Base-by-base conservation (phyloP, 2,329 filamentous ascomycete genomes). In the Penicillium sp. region DNA sequence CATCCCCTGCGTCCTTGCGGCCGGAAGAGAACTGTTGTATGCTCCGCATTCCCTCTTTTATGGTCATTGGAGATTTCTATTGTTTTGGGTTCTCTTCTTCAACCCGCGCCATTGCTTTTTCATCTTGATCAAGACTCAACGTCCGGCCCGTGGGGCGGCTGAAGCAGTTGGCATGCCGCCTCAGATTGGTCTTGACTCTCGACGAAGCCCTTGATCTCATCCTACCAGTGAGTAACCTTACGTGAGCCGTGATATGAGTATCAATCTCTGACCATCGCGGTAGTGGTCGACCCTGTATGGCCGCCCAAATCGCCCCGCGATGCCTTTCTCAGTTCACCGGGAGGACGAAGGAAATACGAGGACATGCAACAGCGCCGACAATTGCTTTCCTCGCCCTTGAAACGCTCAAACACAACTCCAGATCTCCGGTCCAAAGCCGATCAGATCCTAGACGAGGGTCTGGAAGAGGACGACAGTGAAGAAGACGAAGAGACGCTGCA, bases 401-500 rank as follows among this genome's bases (percentile, higher is more conserved):
- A 84, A 71, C 78, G 79, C 56, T 74, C 79, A 50, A 71, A 72
- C n/a, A 77, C 79, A 6, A 79, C 78, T 11, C 73, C 77, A 4
- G 76, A 71, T 67, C 67, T 76, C 14, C 71, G 73, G 51, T 68
- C 71, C 14, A 75, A 71, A 59, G 67, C 73, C 34, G 62, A 67
- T 20, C 69, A 71, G 20, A 65, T 74, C n/a, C 58, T 76, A 64
- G 70, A 59, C 52, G 73, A 71, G 42, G 70, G 64, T 20, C 57
- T 69, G 50, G 74, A 78, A 52, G 78, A 76, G 5, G 78, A 53
- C 2, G 51, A 53, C 37, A 53, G 81, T 3, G 83, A 87, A 2
- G 90, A 96, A 6, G 93, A 96, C 67, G 94, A 97, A 75, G 93
- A 98, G 79, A 96, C 88, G 1, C 78, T 98, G 37, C 87, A 96